phyloP scores from a whole-genome alignment of 148 eudicot genomes.

The Nepenthes mirabilis region DNA sequence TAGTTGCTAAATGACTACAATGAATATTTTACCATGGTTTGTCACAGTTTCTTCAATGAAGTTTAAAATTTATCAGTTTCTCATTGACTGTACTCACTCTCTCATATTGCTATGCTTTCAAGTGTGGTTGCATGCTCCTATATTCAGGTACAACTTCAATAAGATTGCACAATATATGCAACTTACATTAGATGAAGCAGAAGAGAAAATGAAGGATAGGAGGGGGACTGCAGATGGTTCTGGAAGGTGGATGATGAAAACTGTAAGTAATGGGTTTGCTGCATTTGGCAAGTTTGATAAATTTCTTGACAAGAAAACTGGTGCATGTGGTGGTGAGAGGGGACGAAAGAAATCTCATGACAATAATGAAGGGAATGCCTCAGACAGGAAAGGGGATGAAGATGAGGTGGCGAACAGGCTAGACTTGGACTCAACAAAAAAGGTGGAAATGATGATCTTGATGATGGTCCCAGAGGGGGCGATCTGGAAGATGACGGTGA shows the following conservation, averaged over 20 bases:
- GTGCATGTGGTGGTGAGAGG: constrained; percentile 34
- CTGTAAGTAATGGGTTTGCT: constrained; percentile 74
- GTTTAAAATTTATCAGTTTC: too few species aligned
- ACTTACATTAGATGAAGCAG: constrained; percentile 94
- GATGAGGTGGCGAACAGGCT: constrained; percentile 62
- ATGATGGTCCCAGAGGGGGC: constrained; percentile 66
- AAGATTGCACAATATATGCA: constrained; percentile 96
- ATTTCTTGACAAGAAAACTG: constrained; percentile 43
- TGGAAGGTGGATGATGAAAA: constrained; percentile 98
- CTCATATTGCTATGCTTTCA: too few species aligned
- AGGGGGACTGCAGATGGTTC: constrained; percentile 90
- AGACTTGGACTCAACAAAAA: constrained; percentile 45
- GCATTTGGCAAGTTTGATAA: constrained; percentile 72
- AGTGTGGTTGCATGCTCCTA: not conserved
- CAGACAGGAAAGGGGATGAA: constrained; percentile 79
- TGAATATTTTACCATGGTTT: too few species aligned
- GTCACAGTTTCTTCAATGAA: too few species aligned
- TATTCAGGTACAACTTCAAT: constrained; percentile 85
- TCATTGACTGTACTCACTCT: too few species aligned
- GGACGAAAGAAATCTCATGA: constrained; percentile 56
- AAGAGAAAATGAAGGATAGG: constrained; percentile 94
- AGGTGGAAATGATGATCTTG: constrained; percentile 60
- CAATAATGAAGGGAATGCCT: constrained; percentile 56
- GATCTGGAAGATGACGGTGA: constrained; percentile 84
- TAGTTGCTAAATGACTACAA: too few species aligned